These are phyloP conservation scores for Penicillium verrucosum DNA, from an alignment of 2,329 filamentous ascomycete species.

Conservation along the genomic window DNA sequence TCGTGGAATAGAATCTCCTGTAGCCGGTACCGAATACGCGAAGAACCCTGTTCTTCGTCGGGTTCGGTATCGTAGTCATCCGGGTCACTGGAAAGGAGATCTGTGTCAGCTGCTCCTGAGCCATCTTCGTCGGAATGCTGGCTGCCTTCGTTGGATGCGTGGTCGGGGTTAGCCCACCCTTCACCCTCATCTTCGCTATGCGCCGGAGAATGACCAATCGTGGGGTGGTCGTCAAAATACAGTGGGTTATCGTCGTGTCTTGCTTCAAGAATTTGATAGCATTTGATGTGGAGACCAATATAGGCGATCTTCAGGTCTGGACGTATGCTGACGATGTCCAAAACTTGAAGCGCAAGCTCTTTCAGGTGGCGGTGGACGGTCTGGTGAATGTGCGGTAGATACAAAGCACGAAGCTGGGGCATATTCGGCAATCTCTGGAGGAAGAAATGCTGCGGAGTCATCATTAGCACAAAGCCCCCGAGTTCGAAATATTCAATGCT, in stretches of 20 bases:
- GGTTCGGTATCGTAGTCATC: constrained; percentile 47
- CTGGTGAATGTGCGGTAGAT: constrained; percentile 66
- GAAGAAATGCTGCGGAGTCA: constrained; percentile 65
- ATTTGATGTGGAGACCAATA: constrained; percentile 71
- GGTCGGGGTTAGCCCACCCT: constrained; percentile 40
- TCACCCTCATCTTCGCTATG: constrained; percentile 43
- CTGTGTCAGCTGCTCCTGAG: constrained; percentile 16
- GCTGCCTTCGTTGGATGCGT: constrained; percentile 45
- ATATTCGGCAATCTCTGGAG: constrained; percentile 70
- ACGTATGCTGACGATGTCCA: constrained; percentile 73
- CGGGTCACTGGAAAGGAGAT: constrained; percentile 25
- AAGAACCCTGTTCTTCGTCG: constrained; percentile 37
- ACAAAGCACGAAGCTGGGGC: constrained; percentile 66
- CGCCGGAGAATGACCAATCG: constrained; percentile 39
- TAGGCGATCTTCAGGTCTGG: constrained; percentile 76
- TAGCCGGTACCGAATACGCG: constrained; percentile 55
- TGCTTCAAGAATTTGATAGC: constrained; percentile 74
- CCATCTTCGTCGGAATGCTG: constrained; percentile 24
- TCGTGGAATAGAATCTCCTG: constrained; percentile 82
- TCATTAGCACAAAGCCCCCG: constrained; percentile 16
- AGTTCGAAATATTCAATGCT: neutral
- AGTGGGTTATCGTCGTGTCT: constrained; percentile 37
- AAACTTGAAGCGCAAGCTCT: constrained; percentile 71
- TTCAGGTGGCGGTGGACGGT: constrained; percentile 61
- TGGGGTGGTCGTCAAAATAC: constrained; percentile 32